A percentile compares a stretch with the other conserved stretches of the same genome.
Evolutionary conservation across 164 flowering plant genomes (phyloP).

Genomic region (Stephania cephalantha): DNA sequence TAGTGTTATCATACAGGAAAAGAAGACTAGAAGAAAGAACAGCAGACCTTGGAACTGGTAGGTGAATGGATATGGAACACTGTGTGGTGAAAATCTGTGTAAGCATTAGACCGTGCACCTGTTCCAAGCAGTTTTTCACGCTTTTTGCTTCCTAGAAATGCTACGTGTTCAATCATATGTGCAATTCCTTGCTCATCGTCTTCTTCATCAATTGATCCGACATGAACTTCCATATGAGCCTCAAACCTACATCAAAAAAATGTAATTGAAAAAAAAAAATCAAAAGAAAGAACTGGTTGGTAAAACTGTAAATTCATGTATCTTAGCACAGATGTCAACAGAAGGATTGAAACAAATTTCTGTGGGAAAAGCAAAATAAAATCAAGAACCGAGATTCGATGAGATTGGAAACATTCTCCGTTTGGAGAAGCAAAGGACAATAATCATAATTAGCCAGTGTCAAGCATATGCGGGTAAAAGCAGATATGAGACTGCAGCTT

Average conservation of each 20-base stretch:
- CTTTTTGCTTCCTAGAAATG: constrained; percentile 98
- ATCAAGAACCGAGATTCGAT: background rate
- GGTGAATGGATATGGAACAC: constrained; percentile 98
- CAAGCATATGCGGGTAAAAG: background rate
- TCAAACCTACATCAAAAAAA: constrained; percentile 58
- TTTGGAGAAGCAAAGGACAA: background rate
- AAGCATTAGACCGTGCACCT: constrained; percentile 99
- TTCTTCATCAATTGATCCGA: constrained; percentile 96
- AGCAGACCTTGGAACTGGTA: constrained; percentile 66
- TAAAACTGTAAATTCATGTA: background rate
- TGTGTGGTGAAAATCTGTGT: constrained; percentile 98
- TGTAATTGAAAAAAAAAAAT: background rate
- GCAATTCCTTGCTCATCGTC: constrained; percentile 99
- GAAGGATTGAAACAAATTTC: background rate
- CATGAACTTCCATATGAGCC: constrained; percentile 99
- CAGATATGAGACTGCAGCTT: background rate
- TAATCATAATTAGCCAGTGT: background rate
- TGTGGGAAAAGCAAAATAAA: background rate
- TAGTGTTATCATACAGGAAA: background rate
- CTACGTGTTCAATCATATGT: constrained; percentile 99
- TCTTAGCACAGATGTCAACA: background rate
- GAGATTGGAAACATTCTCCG: background rate
- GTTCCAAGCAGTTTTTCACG: constrained; percentile 98
- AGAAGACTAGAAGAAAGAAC: background rate
- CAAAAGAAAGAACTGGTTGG: background rate